A percentile compares a stretch with the other conserved stretches of the same genome.
Conservation (phyloP, 2,329 filamentous ascomycete species). For the Geoglossum cookeanum region DNA sequence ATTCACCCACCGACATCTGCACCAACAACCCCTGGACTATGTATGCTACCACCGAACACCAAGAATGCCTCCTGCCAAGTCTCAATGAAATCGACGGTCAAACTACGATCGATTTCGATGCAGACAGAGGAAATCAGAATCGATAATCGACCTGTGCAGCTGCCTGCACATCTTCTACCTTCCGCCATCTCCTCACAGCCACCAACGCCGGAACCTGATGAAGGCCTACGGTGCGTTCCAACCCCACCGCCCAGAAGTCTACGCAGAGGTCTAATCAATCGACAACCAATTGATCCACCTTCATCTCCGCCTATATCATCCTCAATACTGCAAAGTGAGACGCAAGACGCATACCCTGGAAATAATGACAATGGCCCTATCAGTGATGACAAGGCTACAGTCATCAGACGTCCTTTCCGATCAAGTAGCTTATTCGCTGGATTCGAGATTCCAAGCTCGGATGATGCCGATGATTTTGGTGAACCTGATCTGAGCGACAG, state of each 20-base stretch:
- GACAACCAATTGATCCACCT: constrained; percentile 24
- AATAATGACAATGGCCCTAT: constrained; percentile 67
- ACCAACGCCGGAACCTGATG: constrained; percentile 14
- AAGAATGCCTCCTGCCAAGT: constrained; percentile 77
- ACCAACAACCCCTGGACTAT: constrained; percentile 58
- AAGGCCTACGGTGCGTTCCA: neutral
- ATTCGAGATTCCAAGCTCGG: constrained; percentile 54
- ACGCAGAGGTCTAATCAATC: constrained; percentile 13
- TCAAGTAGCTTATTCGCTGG: constrained; percentile 62
- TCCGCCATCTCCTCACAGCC: constrained; percentile 46
- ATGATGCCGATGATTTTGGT: constrained; percentile 43
- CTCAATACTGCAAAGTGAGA: constrained; percentile 18
- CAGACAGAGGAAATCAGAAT: constrained; percentile 88
- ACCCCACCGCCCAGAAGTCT: constrained; percentile 17
- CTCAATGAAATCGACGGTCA: constrained; percentile 28
- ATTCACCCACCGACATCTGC: constrained; percentile 76
- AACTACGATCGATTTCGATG: constrained; percentile 37
- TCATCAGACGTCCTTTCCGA: constrained; percentile 49
- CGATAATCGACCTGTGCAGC: constrained; percentile 53
- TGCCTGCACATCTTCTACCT: constrained; percentile 62
- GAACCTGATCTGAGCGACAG: constrained; percentile 44
- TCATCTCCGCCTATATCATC: constrained; percentile 27
- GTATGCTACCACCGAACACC: constrained; percentile 59
- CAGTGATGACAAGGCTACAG: constrained; percentile 35
- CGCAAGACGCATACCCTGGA: constrained; percentile 50